Percentiles rank a stretch among this genome's conserved stretches.
These are phyloP conservation scores for Noccaea caerulescens DNA, from an alignment of 345 rosid species.

Conservation along the genomic window DNA sequence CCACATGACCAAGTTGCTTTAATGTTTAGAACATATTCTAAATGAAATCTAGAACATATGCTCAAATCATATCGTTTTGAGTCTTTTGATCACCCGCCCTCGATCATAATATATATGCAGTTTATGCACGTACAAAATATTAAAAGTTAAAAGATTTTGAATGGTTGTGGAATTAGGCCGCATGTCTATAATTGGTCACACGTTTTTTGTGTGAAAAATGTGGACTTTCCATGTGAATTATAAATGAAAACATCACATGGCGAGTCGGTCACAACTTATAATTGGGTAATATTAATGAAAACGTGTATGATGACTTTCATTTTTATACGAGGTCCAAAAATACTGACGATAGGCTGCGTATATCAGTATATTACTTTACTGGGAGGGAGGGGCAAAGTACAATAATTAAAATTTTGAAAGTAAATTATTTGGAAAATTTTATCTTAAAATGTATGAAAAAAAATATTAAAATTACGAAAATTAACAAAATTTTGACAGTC, in stretches of 20 bases:
- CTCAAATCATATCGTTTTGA: constrained; percentile 8
- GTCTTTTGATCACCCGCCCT: not conserved
- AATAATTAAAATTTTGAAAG: too few relatives aligned
- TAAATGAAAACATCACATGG: constrained; percentile 27
- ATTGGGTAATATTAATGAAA: not conserved
- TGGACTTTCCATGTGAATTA: constrained; percentile 25
- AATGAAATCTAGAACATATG: constrained; percentile 9
- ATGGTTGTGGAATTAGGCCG: constrained; percentile 14
- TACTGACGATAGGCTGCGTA: too few relatives aligned
- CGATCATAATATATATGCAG: constrained; percentile 22
- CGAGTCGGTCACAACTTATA: constrained; percentile 21
- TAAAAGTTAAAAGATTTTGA: not conserved
- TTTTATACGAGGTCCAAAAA: not conserved
- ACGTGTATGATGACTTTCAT: constrained; percentile 13
- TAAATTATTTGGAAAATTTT: too few relatives aligned
- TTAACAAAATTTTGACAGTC: too few relatives aligned
- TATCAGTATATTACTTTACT: too few relatives aligned
- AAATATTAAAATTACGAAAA: too few relatives aligned
- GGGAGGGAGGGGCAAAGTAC: too few relatives aligned
- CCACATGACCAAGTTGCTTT: constrained; percentile 5
- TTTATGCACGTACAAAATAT: not conserved
- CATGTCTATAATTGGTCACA: constrained; percentile 9
- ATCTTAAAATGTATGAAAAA: too few relatives aligned
- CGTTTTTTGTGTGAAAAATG: constrained; percentile 18
- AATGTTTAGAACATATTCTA: constrained; percentile 16